Conservation (phyloP, 805 yeast genomes). For the Zygosaccharomyces rouxii region DNA sequence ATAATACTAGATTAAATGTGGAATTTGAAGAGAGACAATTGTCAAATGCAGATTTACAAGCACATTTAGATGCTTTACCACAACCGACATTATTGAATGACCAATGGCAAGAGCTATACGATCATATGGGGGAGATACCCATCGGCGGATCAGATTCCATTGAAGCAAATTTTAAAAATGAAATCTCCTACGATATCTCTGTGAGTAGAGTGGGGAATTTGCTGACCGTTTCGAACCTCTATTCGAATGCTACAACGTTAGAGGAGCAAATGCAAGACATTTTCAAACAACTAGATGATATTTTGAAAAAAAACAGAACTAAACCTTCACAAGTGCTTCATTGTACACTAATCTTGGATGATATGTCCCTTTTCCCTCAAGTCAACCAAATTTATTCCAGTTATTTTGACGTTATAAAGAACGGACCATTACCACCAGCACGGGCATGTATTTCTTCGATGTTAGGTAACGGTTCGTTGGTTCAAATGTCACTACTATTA, state of each 20-base stretch:
- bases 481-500: constrained; percentile 59
- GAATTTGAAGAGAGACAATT: constrained; percentile 41
- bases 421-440: constrained; percentile 73
- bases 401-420: constrained; percentile 41
- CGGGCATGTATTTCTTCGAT: constrained; percentile 77
- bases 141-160: constrained; percentile 15
- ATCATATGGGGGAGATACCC: neutral
- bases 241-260: constrained; percentile 30
- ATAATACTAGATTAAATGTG: constrained; percentile 56
- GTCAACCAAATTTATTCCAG: constrained; percentile 59
- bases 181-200: constrained; percentile 1
- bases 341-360: constrained; percentile 54
- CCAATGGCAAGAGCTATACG: constrained; percentile 24
- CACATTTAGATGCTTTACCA: constrained; percentile 38
- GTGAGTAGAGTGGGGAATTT: constrained; percentile 28
- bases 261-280: constrained; percentile 48
- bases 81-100: constrained; percentile 20
- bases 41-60: constrained; percentile 18
- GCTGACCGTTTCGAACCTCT: constrained; percentile 44
- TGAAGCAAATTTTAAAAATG: neutral
- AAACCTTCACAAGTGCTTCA: constrained; percentile 49
- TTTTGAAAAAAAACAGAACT: constrained; percentile 34
- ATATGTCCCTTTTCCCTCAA: constrained; percentile 59
- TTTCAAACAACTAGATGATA: constrained; percentile 40
- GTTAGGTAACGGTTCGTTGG: constrained; percentile 23